Conservation (phyloP, 2,329 filamentous ascomycete species). For the Alternaria dauci region DNA sequence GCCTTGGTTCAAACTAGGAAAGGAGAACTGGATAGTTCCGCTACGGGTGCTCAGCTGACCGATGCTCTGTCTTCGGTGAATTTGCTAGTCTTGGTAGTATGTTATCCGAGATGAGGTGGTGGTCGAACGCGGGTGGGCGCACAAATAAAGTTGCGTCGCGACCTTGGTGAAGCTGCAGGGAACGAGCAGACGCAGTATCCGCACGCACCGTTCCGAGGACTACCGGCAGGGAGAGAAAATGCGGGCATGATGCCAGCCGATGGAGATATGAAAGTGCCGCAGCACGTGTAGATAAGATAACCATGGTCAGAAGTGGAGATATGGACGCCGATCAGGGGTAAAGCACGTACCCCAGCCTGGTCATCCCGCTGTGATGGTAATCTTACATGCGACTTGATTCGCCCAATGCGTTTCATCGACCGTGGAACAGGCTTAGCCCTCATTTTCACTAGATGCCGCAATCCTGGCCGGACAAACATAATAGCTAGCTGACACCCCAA, state of each 20-base stretch:
- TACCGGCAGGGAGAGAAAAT: background rate
- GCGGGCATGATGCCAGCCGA: constrained; percentile 2
- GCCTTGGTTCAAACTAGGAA: background rate
- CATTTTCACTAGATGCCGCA: constrained; percentile 2
- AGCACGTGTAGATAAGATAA: constrained; percentile 14
- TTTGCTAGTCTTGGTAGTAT: background rate
- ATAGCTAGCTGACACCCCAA: constrained; percentile 6
- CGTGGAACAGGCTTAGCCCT: constrained; percentile 9
- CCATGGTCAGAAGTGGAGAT: constrained; percentile 7
- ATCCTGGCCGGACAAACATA: constrained; percentile 11
- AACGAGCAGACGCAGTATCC: background rate
- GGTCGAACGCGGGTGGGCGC: background rate
- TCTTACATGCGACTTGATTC: constrained; percentile 10
- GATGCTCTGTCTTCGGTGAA: constrained; percentile 2
- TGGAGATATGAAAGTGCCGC: background rate
- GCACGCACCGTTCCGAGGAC: background rate
- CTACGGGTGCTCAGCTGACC: background rate
- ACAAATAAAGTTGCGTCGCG: background rate
- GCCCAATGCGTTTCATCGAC: constrained; percentile 14
- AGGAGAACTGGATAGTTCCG: constrained; percentile 1
- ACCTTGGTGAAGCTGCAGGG: background rate
- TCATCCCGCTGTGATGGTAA: constrained; percentile 5
- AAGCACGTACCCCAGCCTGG: constrained; percentile 4
- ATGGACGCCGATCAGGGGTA: constrained; percentile 18
- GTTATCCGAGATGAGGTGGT: background rate